phyloP scores from a whole-genome alignment of 768 basidiomycete genomes.

The Tephrocybe rancida region DNA sequence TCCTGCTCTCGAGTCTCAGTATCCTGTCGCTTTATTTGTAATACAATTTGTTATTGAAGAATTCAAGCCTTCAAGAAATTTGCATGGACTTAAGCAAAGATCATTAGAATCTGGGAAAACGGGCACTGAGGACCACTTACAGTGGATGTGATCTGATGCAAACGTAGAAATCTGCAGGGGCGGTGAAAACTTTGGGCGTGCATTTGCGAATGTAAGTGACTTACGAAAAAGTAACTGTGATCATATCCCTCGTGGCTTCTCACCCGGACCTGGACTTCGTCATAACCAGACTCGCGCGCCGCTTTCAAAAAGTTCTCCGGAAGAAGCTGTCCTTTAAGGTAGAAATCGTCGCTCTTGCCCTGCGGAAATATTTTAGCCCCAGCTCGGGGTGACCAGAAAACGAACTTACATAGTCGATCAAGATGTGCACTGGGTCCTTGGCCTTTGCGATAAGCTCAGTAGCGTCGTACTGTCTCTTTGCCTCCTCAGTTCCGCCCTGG shows the following conservation, averaged over 20 bases:
- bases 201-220: slow-evolving; percentile 13
- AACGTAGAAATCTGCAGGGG: slow-evolving; percentile 80
- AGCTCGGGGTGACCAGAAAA: not conserved
- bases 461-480: slow-evolving; percentile 75
- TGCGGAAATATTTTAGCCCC: slow-evolving; percentile 24
- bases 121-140: slow-evolving; percentile 44
- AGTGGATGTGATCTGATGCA: slow-evolving; percentile 86
- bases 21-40: slow-evolving; percentile 11
- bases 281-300: slow-evolving; percentile 71
- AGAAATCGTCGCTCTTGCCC: slow-evolving; percentile 84
- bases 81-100: slow-evolving; percentile 67
- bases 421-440: slow-evolving; percentile 70
- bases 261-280: slow-evolving; percentile 76
- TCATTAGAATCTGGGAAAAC: not conserved
- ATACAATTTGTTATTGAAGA: not conserved
- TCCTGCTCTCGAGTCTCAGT: not conserved
- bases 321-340: slow-evolving; percentile 83
- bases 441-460: slow-evolving; percentile 73
- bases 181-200: not conserved
- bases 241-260: slow-evolving; percentile 85
- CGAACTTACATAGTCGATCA: slow-evolving; percentile 80
- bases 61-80: slow-evolving; percentile 77
- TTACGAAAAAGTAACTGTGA: slow-evolving; percentile 86
- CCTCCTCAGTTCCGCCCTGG: slow-evolving; percentile 75
- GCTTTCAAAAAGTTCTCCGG: slow-evolving; percentile 88